phyloP scores from a whole-genome alignment of 371 early-diverging fungal genomes.

The Syncephalastrum sp. region DNA sequence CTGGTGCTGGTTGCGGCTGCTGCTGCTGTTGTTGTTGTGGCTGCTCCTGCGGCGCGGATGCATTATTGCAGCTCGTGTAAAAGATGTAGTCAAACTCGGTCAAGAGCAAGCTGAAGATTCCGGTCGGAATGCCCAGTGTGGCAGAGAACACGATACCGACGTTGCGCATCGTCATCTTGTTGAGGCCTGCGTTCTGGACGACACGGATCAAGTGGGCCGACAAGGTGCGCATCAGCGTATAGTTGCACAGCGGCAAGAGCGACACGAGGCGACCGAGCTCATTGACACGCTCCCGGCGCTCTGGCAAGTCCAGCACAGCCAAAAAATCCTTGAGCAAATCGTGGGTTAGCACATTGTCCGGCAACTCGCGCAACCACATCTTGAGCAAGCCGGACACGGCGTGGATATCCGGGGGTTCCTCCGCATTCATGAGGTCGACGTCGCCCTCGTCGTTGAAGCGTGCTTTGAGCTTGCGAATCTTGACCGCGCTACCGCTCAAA shows the following conservation, averaged over 20 bases:
- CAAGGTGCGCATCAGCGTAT: slow-evolving; percentile 54
- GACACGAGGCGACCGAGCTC: slow-evolving; percentile 54
- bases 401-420: slow-evolving; percentile 83
- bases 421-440: slow-evolving; percentile 41
- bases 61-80: slow-evolving; percentile 10
- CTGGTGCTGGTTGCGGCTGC: slow-evolving; percentile 7
- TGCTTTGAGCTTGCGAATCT: slow-evolving; percentile 73
- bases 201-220: slow-evolving; percentile 62
- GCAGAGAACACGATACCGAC: slow-evolving; percentile 73
- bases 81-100: slow-evolving; percentile 64
- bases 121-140: slow-evolving; percentile 65
- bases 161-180: slow-evolving; percentile 73
- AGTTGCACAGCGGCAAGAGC: slow-evolving; percentile 56
- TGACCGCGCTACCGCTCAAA: slow-evolving; percentile 74
- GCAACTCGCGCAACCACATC: slow-evolving; percentile 87
- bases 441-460: slow-evolving; percentile 69
- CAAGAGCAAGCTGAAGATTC: slow-evolving; percentile 60
- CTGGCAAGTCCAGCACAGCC: slow-evolving; percentile 57
- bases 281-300: slow-evolving; percentile 50
- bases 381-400: slow-evolving; percentile 91
- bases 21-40: background rate
- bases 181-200: slow-evolving; percentile 51
- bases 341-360: slow-evolving; percentile 81
- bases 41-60: slow-evolving; percentile 1
- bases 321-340: slow-evolving; percentile 79